Conservation (phyloP, 306 rosid genomes). For the Malus domestica region DNA sequence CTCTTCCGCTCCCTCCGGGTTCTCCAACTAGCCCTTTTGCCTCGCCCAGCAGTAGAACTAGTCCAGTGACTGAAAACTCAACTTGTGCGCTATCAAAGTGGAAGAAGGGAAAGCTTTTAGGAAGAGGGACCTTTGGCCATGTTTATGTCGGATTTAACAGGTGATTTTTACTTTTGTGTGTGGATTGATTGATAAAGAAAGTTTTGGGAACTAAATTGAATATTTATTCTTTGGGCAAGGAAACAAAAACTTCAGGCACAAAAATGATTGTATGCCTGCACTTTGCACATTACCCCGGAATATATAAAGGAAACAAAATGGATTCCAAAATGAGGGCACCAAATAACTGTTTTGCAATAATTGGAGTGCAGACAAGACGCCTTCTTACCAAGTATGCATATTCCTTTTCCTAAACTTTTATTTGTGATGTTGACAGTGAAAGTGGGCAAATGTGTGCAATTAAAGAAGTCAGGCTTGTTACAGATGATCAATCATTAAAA, state of each 20-base stretch:
- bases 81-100: constrained; percentile 44
- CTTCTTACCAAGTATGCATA: not conserved
- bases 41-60: constrained; percentile 31
- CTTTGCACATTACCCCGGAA: not conserved
- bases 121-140: constrained; percentile 96
- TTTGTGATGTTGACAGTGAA: constrained; percentile 52
- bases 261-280: not conserved
- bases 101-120: constrained; percentile 94
- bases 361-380: not conserved
- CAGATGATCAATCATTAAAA: constrained; percentile 72
- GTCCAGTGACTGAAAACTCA: constrained; percentile 31
- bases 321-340: not conserved
- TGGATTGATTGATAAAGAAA: not conserved
- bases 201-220: not conserved
- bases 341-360: not conserved
- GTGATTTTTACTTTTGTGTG: constrained; percentile 23
- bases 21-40: constrained; percentile 85
- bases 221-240: not conserved
- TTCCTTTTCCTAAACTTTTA: constrained; percentile 30
- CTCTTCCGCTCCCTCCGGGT: constrained; percentile 93
- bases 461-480: constrained; percentile 79
- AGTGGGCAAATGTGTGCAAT: constrained; percentile 99
- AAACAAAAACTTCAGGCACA: not conserved
- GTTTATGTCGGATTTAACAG: constrained; percentile 90
- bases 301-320: not conserved